Base-by-base conservation (phyloP, 2,329 filamentous ascomycete species). In the Bretziella fagacearum region DNA sequence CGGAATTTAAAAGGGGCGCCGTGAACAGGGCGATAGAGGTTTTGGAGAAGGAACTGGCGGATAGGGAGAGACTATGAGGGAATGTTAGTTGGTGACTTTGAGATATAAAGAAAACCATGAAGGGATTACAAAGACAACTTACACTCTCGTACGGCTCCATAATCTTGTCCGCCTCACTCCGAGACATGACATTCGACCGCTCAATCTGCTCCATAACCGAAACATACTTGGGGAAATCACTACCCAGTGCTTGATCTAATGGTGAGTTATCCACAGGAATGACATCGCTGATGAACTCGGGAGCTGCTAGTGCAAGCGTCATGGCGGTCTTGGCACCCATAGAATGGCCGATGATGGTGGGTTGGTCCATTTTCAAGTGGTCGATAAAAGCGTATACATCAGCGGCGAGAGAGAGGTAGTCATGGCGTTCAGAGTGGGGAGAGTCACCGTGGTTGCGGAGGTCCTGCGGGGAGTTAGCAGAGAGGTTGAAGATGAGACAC, bases 241-340 rank as follows among this genome's bases (percentile, higher is more conserved):
- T 75, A 52, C 74, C 72, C 3, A 96, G 69, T 0, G 74, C 71
- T 11, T 81, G 82, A 59, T 93, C 85, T 6, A 93, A 71, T 2
- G 89, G 89, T 3, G 87, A 85, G 59, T 96, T 96, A 65, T 96
- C 89, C 10, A 96, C 86, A 1, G 85, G 72, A 23, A 95, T 72
- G 44, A 96, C 66, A 55, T 80, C 75, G 13, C 71, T 68, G 50
- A 94, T 70, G 2, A 77, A 64, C 4, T 74, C 65, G 0, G 84
- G 84, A 1, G 75, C 70, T 36, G 72, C 68, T 29, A 96, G 72
- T 3, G 85, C 85, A 50, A 95, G 67, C 0, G 81, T 70, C 89
- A 96, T 95, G 55, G 84, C 85, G 2, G 81, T 79, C 67, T 96
- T 96, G 40, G 89, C 89, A 53, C 91, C 89, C 89, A 96, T 96